A percentile compares a stretch with the other conserved stretches of the same genome.
These are phyloP conservation scores for Schwanniomyces etchellsii DNA, from an alignment of 1,139 yeast species.

Conservation along the genomic window DNA sequence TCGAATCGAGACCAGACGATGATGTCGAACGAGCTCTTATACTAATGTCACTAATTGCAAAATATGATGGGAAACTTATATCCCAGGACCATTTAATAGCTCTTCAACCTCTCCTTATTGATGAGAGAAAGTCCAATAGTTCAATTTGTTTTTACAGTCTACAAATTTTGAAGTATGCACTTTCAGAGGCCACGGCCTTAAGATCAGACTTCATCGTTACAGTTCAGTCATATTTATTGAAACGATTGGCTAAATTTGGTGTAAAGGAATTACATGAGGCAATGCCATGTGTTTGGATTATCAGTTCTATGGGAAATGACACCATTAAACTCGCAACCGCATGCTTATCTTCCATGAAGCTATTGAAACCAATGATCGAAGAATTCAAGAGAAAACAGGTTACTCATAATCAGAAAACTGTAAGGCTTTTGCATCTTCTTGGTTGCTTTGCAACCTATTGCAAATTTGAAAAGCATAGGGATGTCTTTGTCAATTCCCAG, in stretches of 20 bases:
- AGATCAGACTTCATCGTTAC: constrained; percentile 46
- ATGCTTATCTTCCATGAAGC: constrained; percentile 50
- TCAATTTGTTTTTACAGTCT: constrained; percentile 42
- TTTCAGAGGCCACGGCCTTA: constrained; percentile 39
- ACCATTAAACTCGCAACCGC: constrained; percentile 52
- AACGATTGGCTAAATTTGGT: constrained; percentile 53
- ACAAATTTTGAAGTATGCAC: constrained; percentile 44
- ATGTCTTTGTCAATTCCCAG: constrained; percentile 30
- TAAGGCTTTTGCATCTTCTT: constrained; percentile 54
- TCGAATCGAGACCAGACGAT: constrained; percentile 11
- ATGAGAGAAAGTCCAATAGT: constrained; percentile 34
- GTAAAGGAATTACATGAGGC: constrained; percentile 61
- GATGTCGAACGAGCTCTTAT: constrained; percentile 33
- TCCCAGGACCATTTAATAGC: constrained; percentile 61
- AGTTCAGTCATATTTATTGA: constrained; percentile 48
- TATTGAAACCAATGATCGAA: constrained; percentile 39
- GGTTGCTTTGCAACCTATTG: constrained; percentile 72
- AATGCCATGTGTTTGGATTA: constrained; percentile 58
- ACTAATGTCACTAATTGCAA: constrained; percentile 49
- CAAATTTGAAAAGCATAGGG: constrained; percentile 43
- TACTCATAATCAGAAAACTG: constrained; percentile 39
- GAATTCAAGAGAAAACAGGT: constrained; percentile 12
- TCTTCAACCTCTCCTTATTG: constrained; percentile 54
- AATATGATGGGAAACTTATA: constrained; percentile 45
- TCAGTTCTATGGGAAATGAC: constrained; percentile 43